Conservation (phyloP, 2,329 filamentous ascomycete species). For the Colletotrichum truncatum region DNA sequence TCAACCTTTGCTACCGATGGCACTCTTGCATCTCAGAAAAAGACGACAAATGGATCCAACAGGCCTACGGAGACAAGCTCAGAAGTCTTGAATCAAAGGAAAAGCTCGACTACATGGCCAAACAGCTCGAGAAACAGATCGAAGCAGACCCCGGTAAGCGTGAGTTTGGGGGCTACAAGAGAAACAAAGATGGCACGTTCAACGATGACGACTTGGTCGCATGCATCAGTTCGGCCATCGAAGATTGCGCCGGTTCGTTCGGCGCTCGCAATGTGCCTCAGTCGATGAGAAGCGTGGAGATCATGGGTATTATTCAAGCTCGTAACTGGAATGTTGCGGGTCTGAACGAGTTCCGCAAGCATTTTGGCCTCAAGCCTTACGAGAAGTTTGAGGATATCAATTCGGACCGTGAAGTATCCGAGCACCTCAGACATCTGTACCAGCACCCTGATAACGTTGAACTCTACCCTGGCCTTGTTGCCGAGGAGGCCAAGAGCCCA, state of each 20-base stretch:
- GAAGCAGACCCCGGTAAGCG: slow-evolving; percentile 75
- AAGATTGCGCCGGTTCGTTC: slow-evolving; percentile 80
- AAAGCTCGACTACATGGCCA: neutral
- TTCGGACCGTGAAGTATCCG: slow-evolving; percentile 75
- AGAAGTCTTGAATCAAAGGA: slow-evolving; percentile 29
- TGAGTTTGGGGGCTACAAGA: slow-evolving; percentile 71
- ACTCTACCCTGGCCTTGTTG: slow-evolving; percentile 80
- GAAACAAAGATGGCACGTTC: slow-evolving; percentile 74
- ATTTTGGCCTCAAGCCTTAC: slow-evolving; percentile 81
- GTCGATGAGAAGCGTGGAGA: slow-evolving; percentile 79
- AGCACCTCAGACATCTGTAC: slow-evolving; percentile 73
- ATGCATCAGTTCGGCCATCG: slow-evolving; percentile 74
- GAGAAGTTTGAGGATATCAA: slow-evolving; percentile 87
- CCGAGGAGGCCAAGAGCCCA: slow-evolving; percentile 78
- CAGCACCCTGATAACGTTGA: slow-evolving; percentile 84
- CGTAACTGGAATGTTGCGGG: slow-evolving; percentile 81
- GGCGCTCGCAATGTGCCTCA: slow-evolving; percentile 79
- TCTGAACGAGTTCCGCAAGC: slow-evolving; percentile 86
- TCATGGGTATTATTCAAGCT: slow-evolving; percentile 81
- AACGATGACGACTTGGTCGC: slow-evolving; percentile 80
- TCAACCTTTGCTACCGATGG: slow-evolving; percentile 90
- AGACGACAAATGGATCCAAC: slow-evolving; percentile 84
- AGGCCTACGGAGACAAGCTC: slow-evolving; percentile 72
- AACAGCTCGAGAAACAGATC: slow-evolving; percentile 62
- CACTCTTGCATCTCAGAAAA: slow-evolving; percentile 80